Base-by-base conservation (phyloP, 345 rosid genomes). In the Cardamine chenopodiifolia region DNA sequence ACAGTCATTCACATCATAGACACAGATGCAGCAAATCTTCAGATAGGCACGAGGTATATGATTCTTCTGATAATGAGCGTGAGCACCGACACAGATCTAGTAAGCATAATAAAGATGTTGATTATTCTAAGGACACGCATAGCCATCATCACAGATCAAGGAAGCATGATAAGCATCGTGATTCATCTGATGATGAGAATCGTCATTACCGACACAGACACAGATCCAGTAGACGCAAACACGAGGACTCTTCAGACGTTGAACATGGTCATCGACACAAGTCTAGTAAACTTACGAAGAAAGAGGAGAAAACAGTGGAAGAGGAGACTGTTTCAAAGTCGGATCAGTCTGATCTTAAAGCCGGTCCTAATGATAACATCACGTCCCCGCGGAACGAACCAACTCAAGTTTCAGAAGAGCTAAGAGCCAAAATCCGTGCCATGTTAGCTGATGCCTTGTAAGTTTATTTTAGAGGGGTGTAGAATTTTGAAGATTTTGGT, bases 351-450 rank as follows among this genome's bases (percentile, higher is more conserved):
- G 78, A 76, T 37, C 67, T 59, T 47, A 68, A 61, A 61, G 78
- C 53, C 47, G 67, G 79, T 17, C 70, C 87, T 66, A 90, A 84
- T 71, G 82, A 87, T 37, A 86, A 82, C 4, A 75, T 74, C 3
- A 75, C 64, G 35, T 28, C 71, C 58, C 68, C 2, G 32, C 84
- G 85, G 0, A 52, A 80, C 2, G 84, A 85, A 31, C 48, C 83
- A 26, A 47, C 85, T 53, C 80, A 86, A 20, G 87, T 91, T 32
- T 75, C 93, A 4, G 85, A 90, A 53, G 97, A 92, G 17, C 86
- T 95, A 58, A 83, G 97, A 80, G 97, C 99, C 56, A 95, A 92
- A 85, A 86, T 95, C 56, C 90, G 97, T 63, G 99, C 99, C 56
- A 92, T 95, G 97, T 76, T 93, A 75, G 87, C 90, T 85, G 90